These are phyloP conservation scores for Komagataella populi DNA, from an alignment of 805 yeast species.

Conservation along the genomic window DNA sequence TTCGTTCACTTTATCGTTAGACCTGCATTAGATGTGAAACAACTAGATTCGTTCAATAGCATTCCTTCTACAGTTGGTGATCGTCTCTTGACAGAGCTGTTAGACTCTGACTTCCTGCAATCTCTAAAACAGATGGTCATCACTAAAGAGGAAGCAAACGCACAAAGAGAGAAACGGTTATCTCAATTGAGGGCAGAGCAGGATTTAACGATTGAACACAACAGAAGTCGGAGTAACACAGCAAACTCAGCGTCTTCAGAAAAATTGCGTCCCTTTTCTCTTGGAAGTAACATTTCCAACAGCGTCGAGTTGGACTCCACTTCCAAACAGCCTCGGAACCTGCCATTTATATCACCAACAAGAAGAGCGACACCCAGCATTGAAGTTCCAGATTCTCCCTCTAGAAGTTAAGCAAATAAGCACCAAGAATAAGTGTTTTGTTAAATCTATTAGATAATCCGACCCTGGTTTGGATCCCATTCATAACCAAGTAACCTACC, in stretches of 20 bases:
- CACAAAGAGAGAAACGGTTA: not conserved
- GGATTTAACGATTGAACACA: not conserved
- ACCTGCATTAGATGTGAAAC: not conserved
- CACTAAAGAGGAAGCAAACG: not conserved
- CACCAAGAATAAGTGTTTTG: conserved; percentile 4
- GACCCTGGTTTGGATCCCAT: conserved; percentile 41
- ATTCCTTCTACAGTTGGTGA: not conserved
- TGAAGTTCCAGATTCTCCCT: conserved; percentile 1
- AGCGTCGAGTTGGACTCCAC: not conserved
- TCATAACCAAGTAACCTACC: conserved; percentile 54
- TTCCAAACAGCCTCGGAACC: not conserved
- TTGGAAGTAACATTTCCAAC: not conserved
- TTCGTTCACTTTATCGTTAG: conserved; percentile 1
- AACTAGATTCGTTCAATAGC: not conserved
- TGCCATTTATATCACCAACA: not conserved
- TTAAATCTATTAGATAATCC: conserved; percentile 20
- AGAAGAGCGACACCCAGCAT: not conserved
- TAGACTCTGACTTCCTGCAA: not conserved
- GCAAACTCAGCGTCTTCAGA: conserved; percentile 3
- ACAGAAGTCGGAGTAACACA: not conserved
- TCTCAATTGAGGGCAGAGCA: not conserved
- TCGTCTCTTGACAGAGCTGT: not conserved
- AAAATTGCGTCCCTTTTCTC: conserved; percentile 4
- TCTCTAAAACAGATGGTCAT: not conserved
- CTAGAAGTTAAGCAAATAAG: conserved; percentile 2